These are phyloP conservation scores for Saccharomycopsis selenospora DNA, from an alignment of 805 yeast genomes.

Conservation along the genomic window DNA sequence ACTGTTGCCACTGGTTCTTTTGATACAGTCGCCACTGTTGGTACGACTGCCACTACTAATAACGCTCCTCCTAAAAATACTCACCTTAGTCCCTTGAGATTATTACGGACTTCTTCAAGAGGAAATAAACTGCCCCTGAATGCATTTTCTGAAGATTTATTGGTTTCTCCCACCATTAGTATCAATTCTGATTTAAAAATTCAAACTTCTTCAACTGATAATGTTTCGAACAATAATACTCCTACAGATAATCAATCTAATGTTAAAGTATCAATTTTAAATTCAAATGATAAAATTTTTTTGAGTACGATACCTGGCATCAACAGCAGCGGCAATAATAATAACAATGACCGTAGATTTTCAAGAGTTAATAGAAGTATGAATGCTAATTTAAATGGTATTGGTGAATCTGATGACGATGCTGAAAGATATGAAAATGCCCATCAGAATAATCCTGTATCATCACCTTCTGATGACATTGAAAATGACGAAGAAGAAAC, in stretches of 20 bases:
- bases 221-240: not conserved
- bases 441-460: no score
- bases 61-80: no score
- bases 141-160: not conserved
- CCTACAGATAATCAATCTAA: not conserved
- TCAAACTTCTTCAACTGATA: not conserved
- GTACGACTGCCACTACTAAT: no score
- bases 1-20: no score
- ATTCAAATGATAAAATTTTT: slow-evolving; percentile 15
- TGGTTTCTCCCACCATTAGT: not conserved
- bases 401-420: slow-evolving; percentile 9
- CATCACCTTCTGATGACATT: no score
- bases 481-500: not conserved
- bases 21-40: no score
- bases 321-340: no score
- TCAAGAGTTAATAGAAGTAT: slow-evolving; percentile 9
- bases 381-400: not conserved
- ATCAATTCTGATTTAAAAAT: not conserved
- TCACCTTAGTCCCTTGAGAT: not conserved
- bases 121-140: not conserved
- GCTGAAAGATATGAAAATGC: slow-evolving; percentile 4
- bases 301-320: slow-evolving; percentile 2
- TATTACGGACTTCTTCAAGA: not conserved
- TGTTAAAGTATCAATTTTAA: slow-evolving; percentile 9
- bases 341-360: not conserved